A percentile compares a stretch with the other conserved stretches of the same genome.
phyloP scores from a whole-genome alignment of 73 alveolate genomes.

The Blepharisma japonicum region DNA sequence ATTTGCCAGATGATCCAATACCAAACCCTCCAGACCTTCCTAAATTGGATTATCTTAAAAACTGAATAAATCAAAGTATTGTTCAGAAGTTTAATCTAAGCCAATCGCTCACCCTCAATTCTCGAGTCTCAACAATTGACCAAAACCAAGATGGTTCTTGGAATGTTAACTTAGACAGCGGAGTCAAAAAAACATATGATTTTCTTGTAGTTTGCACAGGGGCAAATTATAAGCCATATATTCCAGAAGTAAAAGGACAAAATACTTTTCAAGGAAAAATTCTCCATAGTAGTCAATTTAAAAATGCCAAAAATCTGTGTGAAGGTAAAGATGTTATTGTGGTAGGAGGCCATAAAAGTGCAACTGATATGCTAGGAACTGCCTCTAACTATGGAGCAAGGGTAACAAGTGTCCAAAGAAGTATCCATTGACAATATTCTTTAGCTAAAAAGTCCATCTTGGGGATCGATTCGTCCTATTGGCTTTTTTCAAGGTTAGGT shows the following conservation, averaged over 20 bases:
- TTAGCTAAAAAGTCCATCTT: neutral
- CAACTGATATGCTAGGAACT: neutral
- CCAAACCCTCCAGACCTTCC: neutral
- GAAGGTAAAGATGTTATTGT: slow-evolving; percentile 7
- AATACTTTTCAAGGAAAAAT: slow-evolving; percentile 4
- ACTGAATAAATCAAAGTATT: neutral
- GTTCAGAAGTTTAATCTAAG: neutral
- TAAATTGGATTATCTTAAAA: neutral
- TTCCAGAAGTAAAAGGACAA: neutral
- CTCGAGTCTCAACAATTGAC: neutral
- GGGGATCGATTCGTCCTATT: neutral
- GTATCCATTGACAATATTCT: neutral
- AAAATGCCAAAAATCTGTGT: neutral
- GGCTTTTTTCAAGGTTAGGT: neutral
- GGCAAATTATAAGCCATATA: neutral
- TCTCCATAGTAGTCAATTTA: slow-evolving; percentile 16
- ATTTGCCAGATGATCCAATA: slow-evolving; percentile 1
- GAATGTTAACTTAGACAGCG: neutral
- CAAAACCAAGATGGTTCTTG: neutral
- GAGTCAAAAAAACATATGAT: neutral
- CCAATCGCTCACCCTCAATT: neutral
- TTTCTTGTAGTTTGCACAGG: slow-evolving; percentile 20
- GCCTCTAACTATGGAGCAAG: neutral
- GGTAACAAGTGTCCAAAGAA: neutral
- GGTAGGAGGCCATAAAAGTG: neutral